A percentile compares a stretch with the other conserved stretches of the same genome.
phyloP scores from a whole-genome alignment of 1,139 yeast species.

The Geotrichum reessii region DNA sequence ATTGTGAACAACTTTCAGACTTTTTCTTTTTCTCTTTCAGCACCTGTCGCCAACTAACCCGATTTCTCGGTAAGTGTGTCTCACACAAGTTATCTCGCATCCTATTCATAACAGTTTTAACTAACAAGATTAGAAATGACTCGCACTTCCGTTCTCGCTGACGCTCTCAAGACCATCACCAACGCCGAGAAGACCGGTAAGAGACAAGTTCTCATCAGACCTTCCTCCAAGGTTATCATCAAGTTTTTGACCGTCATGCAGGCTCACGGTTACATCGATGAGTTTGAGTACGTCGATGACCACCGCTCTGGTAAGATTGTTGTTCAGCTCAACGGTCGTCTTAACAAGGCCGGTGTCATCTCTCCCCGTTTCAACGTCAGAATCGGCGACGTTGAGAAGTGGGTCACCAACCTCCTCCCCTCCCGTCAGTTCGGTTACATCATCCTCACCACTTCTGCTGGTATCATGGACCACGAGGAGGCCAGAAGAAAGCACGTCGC shows the following conservation, averaged over 20 bases:
- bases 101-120: background rate
- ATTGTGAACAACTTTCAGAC: background rate
- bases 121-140: slow-evolving; percentile 66
- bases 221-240: slow-evolving; percentile 97
- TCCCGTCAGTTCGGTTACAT: slow-evolving; percentile 98
- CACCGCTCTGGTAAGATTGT: slow-evolving; percentile 99
- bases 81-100: background rate
- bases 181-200: slow-evolving; percentile 99
- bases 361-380: slow-evolving; percentile 97
- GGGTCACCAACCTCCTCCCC: slow-evolving; percentile 96
- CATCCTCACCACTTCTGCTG: slow-evolving; percentile 97
- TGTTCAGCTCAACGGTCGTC: slow-evolving; percentile 94
- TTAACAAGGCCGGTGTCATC: slow-evolving; percentile 97
- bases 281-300: slow-evolving; percentile 97
- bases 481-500: slow-evolving; percentile 99
- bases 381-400: slow-evolving; percentile 88
- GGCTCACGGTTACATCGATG: slow-evolving; percentile 99
- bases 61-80: slow-evolving; percentile 14
- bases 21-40: background rate
- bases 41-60: slow-evolving; percentile 14
- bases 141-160: slow-evolving; percentile 98
- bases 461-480: slow-evolving; percentile 99
- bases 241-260: slow-evolving; percentile 97
- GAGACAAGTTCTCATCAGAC: slow-evolving; percentile 98
- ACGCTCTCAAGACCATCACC: slow-evolving; percentile 97